Evolutionary conservation across 2,329 filamentous ascomycete species (phyloP).

Genomic region (Eutypella sp.): DNA sequence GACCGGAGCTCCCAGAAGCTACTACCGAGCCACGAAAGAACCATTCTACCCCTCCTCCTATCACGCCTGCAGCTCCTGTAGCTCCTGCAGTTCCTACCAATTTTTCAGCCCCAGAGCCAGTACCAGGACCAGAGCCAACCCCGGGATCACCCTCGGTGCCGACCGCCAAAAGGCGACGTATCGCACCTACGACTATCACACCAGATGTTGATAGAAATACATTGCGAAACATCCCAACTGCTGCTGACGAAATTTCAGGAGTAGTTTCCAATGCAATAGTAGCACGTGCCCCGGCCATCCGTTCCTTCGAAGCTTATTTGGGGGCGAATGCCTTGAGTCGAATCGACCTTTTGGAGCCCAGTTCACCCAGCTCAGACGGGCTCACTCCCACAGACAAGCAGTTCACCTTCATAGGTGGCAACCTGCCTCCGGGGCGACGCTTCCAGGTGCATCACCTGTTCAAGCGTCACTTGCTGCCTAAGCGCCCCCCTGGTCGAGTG

Average conservation of each 20-base stretch:
- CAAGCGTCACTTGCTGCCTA: slow-evolving; percentile 16
- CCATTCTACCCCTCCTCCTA: no score
- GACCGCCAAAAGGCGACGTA: slow-evolving; percentile 19
- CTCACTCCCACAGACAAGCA: slow-evolving; percentile 3
- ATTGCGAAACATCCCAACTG: slow-evolving; percentile 19
- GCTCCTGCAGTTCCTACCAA: no score
- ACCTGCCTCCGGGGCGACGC: slow-evolving; percentile 14
- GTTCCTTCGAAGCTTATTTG: slow-evolving; percentile 15
- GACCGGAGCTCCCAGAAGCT: not conserved
- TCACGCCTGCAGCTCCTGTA: no score
- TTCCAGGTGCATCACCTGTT: slow-evolving; percentile 20
- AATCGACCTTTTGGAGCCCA: slow-evolving; percentile 18
- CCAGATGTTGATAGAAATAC: slow-evolving; percentile 11
- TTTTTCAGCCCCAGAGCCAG: not conserved
- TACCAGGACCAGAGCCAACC: not conserved
- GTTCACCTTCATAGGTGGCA: slow-evolving; percentile 8
- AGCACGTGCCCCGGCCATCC: not conserved
- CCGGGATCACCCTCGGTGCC: not conserved
- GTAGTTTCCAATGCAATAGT: not conserved
- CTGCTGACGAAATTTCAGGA: slow-evolving; percentile 16
- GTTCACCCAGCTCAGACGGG: not conserved
- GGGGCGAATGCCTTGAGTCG: slow-evolving; percentile 19
- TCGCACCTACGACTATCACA: slow-evolving; percentile 18
- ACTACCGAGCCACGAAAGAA: not conserved
- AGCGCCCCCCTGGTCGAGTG: not conserved